Evolutionary conservation across 768 basidiomycete genomes (phyloP), one percentile per base, ranked within the genome.

Genomic region (Collybia sp.): DNA sequence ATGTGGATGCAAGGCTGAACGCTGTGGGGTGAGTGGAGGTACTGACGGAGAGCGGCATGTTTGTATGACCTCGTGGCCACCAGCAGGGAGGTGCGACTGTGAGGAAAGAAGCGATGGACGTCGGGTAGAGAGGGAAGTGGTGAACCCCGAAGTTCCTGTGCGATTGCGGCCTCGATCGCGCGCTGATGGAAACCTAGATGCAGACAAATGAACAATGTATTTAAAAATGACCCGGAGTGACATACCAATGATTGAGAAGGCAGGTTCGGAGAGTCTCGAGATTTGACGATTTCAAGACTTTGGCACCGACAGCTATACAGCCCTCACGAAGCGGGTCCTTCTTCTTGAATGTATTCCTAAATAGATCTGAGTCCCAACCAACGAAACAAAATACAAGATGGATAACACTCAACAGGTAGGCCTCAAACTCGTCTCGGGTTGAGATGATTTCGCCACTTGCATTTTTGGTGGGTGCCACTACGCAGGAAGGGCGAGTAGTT

Each of bases 301-400:
- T 31, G 13, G 32, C 2, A 16, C 45, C 0, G 9, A 31, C 16
- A 16, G n/a, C 2, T 19, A n/a, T 10, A 8, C 37, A 34, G 3
- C 31, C 12, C 10, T 46, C 45, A 3, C 35, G 39, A 20, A 46
- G 45, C 10, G 30, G 45, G n/a, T 34, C 16, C 18, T 46, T 46
- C 18, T 18, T 12, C 30, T 34, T 41, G 25, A 40, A 31, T 18
- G 9, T 19, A 5, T 30, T 40, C n/a, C 45, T 46, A 40, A 41
- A 37, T 10, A 10, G 35, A 4, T 6, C 10, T 37, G n/a, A 37
- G 35, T 18, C 15, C 33, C 10, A 34, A 37, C 35, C 6, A 13
- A 37, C 3, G 10, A 3, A 37, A 10, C 6, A 10, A 18, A 37
- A 18, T 18, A 37, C 35, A 10, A 18, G 10, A 37, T 18, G 10